These are phyloP conservation scores for Scheffersomyces spartinae DNA, from an alignment of 805 yeast genomes.

Conservation along the genomic window DNA sequence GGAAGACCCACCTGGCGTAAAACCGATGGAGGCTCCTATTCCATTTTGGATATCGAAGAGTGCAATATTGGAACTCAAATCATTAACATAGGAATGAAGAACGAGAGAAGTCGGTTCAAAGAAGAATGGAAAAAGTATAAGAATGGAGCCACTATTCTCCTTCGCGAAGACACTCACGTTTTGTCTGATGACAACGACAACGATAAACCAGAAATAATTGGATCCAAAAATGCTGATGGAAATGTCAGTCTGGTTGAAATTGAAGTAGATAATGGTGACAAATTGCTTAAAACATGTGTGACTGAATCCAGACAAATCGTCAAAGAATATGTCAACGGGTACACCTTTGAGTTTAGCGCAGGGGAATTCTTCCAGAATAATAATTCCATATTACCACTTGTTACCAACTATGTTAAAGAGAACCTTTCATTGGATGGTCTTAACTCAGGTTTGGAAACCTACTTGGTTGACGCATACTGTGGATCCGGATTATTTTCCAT, in stretches of 20 bases:
- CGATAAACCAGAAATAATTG: slow-evolving; percentile 11
- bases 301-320: slow-evolving; percentile 73
- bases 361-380: slow-evolving; percentile 96
- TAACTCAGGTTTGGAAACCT: slow-evolving; percentile 28
- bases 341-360: slow-evolving; percentile 77
- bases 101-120: slow-evolving; percentile 51
- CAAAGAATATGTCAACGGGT: slow-evolving; percentile 63
- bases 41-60: slow-evolving; percentile 84
- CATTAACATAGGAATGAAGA: slow-evolving; percentile 59
- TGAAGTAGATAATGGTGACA: slow-evolving; percentile 15
- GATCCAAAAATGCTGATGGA: slow-evolving; percentile 30
- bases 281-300: slow-evolving; percentile 55
- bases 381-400: slow-evolving; percentile 77
- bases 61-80: slow-evolving; percentile 81
- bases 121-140: slow-evolving; percentile 37
- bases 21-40: slow-evolving; percentile 42
- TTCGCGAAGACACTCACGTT: slow-evolving; percentile 64
- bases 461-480: slow-evolving; percentile 88
- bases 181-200: slow-evolving; percentile 12
- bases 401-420: slow-evolving; percentile 69
- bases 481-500: slow-evolving; percentile 92
- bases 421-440: slow-evolving; percentile 39
- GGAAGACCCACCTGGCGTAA: slow-evolving; percentile 67
- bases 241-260: slow-evolving; percentile 13
- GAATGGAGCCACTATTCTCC: slow-evolving; percentile 76